These are phyloP conservation scores for Puccinia hordei DNA, from an alignment of 1,284 basidiomycete species.

Conservation along the genomic window DNA sequence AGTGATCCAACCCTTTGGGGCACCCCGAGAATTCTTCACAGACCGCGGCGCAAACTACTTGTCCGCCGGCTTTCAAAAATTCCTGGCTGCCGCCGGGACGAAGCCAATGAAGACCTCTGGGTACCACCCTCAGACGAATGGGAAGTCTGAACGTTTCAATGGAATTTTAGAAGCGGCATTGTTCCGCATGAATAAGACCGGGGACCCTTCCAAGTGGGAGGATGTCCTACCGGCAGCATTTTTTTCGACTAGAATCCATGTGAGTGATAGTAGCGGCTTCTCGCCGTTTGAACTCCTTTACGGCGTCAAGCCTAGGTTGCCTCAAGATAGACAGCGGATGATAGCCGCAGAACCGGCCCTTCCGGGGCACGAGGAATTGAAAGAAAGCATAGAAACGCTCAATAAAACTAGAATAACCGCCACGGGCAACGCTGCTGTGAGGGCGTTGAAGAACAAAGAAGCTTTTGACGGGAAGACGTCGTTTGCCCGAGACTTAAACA, in stretches of 20 bases:
- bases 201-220: too few relatives aligned
- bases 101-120: background rate
- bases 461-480: background rate
- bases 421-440: background rate
- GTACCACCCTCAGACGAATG: conserved; percentile 51
- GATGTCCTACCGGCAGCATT: too few relatives aligned
- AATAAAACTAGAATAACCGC: background rate
- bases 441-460: background rate
- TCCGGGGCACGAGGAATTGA: background rate
- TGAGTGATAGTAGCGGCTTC: too few relatives aligned
- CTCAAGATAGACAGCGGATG: background rate
- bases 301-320: too few relatives aligned
- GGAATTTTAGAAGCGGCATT: conserved; percentile 12
- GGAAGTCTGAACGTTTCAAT: conserved; percentile 51
- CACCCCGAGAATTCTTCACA: background rate
- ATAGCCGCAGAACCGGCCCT: background rate
- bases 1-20: background rate
- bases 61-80: background rate
- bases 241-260: too few relatives aligned
- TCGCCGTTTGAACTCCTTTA: too few relatives aligned
- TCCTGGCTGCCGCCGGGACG: too few relatives aligned
- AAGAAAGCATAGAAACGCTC: background rate
- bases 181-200: background rate
- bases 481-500: too few relatives aligned
- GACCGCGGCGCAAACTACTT: background rate